These are phyloP conservation scores for Graphium sp. DNA, from an alignment of 2,329 filamentous ascomycete species.

Conservation along the genomic window DNA sequence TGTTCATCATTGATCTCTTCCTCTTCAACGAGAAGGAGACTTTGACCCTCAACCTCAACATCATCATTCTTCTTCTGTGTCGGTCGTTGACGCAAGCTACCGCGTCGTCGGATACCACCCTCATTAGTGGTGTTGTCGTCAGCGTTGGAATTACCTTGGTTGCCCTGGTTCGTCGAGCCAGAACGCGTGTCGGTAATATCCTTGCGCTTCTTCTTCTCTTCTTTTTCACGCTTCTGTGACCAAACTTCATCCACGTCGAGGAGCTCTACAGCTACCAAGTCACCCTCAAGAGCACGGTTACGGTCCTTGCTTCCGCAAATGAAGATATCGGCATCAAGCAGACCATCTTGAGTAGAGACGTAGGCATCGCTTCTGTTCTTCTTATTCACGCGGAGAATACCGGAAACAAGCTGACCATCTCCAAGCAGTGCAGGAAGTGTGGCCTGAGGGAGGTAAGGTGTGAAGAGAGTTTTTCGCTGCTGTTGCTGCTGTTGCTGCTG, in stretches of 20 bases:
- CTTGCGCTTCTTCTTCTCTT: constrained; percentile 99
- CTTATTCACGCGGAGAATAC: constrained; percentile 96
- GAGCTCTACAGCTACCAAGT: constrained; percentile 87
- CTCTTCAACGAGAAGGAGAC: constrained; percentile 87
- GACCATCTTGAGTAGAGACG: constrained; percentile 75
- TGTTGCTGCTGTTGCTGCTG: constrained; percentile 64
- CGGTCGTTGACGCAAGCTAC: constrained; percentile 87
- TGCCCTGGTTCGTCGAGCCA: constrained; percentile 57
- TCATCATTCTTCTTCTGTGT: constrained; percentile 99
- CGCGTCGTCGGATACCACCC: constrained; percentile 77
- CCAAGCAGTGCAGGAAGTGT: constrained; percentile 78
- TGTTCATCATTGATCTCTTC: constrained; percentile 98
- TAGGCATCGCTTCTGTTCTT: constrained; percentile 99
- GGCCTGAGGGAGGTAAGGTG: constrained; percentile 89
- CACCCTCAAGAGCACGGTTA: constrained; percentile 90
- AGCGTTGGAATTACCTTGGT: constrained; percentile 42
- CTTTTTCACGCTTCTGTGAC: constrained; percentile 97
- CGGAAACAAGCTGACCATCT: constrained; percentile 87
- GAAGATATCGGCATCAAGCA: constrained; percentile 93
- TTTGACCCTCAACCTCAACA: constrained; percentile 96
- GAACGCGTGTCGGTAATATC: constrained; percentile 86
- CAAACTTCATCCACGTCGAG: constrained; percentile 97
- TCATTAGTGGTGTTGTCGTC: constrained; percentile 51
- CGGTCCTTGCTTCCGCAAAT: constrained; percentile 99
- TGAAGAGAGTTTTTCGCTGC: constrained; percentile 96